phyloP scores from a whole-genome alignment of 108 stramenopile species.

The Cyclotella sp. region DNA sequence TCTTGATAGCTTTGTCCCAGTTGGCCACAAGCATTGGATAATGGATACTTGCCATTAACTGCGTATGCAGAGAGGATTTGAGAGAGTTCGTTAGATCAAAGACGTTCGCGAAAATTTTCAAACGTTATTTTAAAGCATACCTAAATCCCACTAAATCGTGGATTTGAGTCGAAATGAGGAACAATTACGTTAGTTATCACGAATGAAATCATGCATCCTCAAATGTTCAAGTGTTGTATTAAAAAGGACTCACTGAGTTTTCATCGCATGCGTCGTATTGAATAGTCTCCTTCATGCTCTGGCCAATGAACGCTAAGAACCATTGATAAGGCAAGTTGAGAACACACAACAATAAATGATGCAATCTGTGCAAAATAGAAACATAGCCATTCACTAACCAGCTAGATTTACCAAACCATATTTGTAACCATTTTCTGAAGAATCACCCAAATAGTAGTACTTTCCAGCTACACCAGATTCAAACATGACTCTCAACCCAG shows the following conservation, averaged over 20 bases:
- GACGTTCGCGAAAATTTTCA: background rate
- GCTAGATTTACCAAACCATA: slow-evolving; percentile 41
- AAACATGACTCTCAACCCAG: slow-evolving; percentile 19
- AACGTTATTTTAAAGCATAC: background rate
- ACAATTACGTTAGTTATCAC: background rate
- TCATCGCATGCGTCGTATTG: slow-evolving; percentile 59
- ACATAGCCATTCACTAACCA: background rate
- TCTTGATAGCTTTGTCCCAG: slow-evolving; percentile 15
- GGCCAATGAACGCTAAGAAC: slow-evolving; percentile 30
- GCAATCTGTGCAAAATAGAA: background rate
- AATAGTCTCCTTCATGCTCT: slow-evolving; percentile 58
- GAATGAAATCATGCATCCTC: background rate
- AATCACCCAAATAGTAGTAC: slow-evolving; percentile 36
- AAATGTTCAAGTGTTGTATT: background rate
- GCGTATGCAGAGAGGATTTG: background rate
- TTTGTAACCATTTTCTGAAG: slow-evolving; percentile 25
- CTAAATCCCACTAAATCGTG: slow-evolving; percentile 2
- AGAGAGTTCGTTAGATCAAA: background rate
- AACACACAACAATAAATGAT: slow-evolving; percentile 7
- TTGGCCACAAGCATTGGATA: slow-evolving; percentile 32
- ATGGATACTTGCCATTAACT: slow-evolving; percentile 26
- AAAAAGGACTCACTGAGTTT: slow-evolving; percentile 16
- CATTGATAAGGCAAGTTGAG: background rate
- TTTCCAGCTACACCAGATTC: slow-evolving; percentile 31
- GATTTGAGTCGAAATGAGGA: background rate